Evolutionary conservation across 2,329 filamentous ascomycete genomes (phyloP).

Genomic region (Botryotinia narcissicola): DNA sequence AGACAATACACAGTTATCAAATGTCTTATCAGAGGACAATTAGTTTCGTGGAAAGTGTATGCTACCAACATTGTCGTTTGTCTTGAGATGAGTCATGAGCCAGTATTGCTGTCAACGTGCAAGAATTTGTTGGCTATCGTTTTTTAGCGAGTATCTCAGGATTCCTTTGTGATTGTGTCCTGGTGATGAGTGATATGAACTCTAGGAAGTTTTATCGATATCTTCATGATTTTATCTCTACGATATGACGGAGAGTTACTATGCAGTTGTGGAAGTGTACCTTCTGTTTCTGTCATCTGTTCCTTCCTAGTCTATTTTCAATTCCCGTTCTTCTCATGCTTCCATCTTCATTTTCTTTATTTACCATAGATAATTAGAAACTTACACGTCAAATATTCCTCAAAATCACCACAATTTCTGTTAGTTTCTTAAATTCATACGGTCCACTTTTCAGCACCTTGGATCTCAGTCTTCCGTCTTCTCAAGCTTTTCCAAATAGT

Average conservation of each 20-base stretch:
- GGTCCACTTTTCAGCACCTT: not conserved
- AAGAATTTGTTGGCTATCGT: not conserved
- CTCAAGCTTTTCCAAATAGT: not conserved
- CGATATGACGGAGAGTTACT: not conserved
- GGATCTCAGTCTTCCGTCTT: not conserved
- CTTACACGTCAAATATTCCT: rapidly evolving
- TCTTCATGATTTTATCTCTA: not conserved
- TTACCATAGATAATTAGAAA: not conserved
- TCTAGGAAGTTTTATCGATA: not conserved
- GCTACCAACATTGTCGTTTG: not conserved
- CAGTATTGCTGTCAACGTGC: not conserved
- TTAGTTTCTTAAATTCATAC: not conserved
- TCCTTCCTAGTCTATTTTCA: not conserved
- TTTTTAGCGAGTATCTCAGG: not conserved
- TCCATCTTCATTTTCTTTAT: not conserved
- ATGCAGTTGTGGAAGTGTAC: not conserved
- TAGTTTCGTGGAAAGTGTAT: not conserved
- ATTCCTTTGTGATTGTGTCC: not conserved
- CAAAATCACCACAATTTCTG: not conserved
- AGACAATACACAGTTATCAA: not conserved
- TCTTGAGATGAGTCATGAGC: not conserved
- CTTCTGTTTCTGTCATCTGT: slow-evolving; percentile 21
- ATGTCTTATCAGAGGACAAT: not conserved
- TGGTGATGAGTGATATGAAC: not conserved
- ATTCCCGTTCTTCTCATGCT: not conserved